phyloP scores from a whole-genome alignment of 148 eudicot species.

The Rhododendron griersonianum region DNA sequence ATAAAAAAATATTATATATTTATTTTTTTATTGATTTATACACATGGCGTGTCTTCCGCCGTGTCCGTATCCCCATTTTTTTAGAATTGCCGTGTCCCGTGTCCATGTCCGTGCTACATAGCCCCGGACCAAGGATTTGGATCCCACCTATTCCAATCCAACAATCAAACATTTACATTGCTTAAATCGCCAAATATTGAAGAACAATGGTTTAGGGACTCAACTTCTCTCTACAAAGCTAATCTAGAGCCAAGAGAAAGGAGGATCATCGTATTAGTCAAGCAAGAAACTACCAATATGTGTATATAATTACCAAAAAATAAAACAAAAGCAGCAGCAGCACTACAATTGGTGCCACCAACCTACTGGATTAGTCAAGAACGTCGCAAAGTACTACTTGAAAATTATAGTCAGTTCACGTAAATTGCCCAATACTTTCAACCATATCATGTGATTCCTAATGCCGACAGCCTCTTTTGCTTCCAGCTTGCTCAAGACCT shows the following conservation, averaged over 20 bases:
- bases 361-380: conserved; percentile 3
- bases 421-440: conserved; percentile 3
- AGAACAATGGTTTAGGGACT: neutral
- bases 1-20: too few species aligned
- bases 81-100: too few species aligned
- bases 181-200: neutral
- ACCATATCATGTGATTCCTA: neutral
- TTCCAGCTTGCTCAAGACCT: conserved; percentile 14
- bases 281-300: neutral
- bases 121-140: neutral
- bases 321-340: neutral
- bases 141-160: neutral
- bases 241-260: neutral
- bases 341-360: neutral
- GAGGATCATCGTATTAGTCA: neutral
- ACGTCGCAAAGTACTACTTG: neutral
- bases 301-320: neutral
- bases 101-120: too few species aligned
- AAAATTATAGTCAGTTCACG: neutral
- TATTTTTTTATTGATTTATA: too few species aligned
- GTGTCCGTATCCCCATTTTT: too few species aligned
- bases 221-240: neutral
- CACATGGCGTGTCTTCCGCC: too few species aligned
- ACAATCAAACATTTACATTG: neutral
- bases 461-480: neutral